Evolutionary conservation across 345 rosid genomes (phyloP), one percentile per base, ranked within the genome.

Genomic region (Sisymbrium altissimum): DNA sequence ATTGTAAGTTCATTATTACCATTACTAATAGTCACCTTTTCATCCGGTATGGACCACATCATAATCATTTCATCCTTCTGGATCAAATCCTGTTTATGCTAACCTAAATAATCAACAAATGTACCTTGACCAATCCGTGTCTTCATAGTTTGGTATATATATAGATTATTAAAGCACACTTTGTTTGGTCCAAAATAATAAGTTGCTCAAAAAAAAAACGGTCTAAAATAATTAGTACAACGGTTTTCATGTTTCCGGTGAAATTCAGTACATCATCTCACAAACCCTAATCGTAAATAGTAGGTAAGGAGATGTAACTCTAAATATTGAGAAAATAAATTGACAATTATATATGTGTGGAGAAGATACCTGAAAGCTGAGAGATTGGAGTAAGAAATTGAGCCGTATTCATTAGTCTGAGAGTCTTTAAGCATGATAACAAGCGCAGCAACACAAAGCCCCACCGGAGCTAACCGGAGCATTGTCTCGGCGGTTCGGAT

Each of bases 381-480:
- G 66, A 66, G 74, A 40, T 53, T 66, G 21, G 70, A 73, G 75
- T 77, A 77, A 56, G 81, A 66, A 67, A 78, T 27, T 9, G 78
- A 67, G 52, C 81, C 81, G 14, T 52, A 72, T 64, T 73, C 81
- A 73, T 66, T 78, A 60, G 29, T 7, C 59, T 73, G 32, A 0
- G 81, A 73, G 53, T 73, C 65, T 43, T 78, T 67, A 43, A 78
- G 74, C 81, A 78, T 78, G 54, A 78, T 27, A 62, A 73, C 81
- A 66, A 78, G 81, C 3, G 78, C 81, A 10, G 78, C 73, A 64
- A 78, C 70, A 73, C 81, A 78, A 33, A 78, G 81, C 14, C 73
- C 81, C 66, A 78, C 78, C 39, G 81, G 81, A 52, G 71, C 78
- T 68, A 78, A 38, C 66, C 81, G 78, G 54, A 78, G 70, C 74